A percentile compares a stretch with the other conserved stretches of the same genome.
These are phyloP conservation scores for Arthrobotrys conoides DNA, from an alignment of 2,329 filamentous ascomycete genomes.

Conservation along the genomic window DNA sequence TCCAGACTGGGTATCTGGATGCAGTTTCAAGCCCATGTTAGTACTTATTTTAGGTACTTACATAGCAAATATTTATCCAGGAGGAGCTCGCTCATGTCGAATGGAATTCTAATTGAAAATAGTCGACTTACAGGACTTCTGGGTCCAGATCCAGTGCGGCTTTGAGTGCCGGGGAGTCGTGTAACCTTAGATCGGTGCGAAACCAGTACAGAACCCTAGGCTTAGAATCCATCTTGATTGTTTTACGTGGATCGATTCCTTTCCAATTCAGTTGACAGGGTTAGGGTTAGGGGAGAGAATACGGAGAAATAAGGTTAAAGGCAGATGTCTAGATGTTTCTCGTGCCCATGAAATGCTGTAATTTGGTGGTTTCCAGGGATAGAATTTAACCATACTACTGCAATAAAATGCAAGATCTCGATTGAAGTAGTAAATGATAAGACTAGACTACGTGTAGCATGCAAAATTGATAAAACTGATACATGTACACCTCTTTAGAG, in stretches of 20 bases:
- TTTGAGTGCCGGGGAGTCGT: conserved; percentile 81
- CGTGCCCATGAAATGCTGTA: neutral
- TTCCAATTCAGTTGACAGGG: neutral
- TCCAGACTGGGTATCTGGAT: conserved; percentile 74
- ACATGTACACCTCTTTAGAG: neutral
- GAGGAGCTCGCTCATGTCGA: neutral
- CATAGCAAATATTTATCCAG: neutral
- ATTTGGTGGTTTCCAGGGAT: neutral
- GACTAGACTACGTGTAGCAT: neutral
- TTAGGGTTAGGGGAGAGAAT: neutral
- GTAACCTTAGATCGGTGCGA: conserved; percentile 81
- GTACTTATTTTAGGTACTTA: neutral
- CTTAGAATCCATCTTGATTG: conserved; percentile 62
- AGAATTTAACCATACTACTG: neutral
- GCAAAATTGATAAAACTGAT: neutral
- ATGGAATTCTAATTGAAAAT: neutral
- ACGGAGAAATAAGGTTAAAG: neutral
- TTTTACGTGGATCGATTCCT: neutral
- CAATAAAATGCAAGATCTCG: neutral
- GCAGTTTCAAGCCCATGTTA: neutral
- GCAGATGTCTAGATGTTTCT: neutral
- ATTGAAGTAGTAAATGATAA: neutral
- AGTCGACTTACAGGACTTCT: conserved; percentile 71
- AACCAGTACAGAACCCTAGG: conserved; percentile 82
- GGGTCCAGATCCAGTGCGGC: conserved; percentile 80